Evolutionary conservation across 441 rosid genomes (phyloP).

Genomic region (Capsella rubella): DNA sequence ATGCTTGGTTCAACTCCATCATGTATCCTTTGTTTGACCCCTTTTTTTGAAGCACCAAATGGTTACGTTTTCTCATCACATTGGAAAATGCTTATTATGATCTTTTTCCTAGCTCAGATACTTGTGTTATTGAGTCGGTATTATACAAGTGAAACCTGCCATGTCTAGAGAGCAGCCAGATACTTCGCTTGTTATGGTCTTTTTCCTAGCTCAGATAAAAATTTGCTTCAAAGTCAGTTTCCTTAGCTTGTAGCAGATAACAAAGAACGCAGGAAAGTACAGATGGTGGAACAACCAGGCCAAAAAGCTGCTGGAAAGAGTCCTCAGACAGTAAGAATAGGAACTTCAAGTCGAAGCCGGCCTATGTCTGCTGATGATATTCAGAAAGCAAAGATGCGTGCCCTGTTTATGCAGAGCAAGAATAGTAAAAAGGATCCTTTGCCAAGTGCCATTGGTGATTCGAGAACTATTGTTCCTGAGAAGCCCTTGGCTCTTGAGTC

Average conservation of each 20-base stretch:
- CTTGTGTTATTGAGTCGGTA: slow-evolving; percentile 15
- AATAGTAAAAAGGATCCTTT: slow-evolving; percentile 62
- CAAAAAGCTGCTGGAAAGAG: slow-evolving; percentile 78
- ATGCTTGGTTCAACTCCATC: slow-evolving; percentile 69
- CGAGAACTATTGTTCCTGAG: slow-evolving; percentile 52
- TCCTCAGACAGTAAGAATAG: slow-evolving; percentile 67
- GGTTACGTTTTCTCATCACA: slow-evolving; percentile 18
- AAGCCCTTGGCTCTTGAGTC: slow-evolving; percentile 47
- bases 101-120: not conserved
- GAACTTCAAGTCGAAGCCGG: slow-evolving; percentile 68
- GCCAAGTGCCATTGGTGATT: slow-evolving; percentile 55
- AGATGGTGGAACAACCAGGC: slow-evolving; percentile 97
- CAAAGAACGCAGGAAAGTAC: slow-evolving; percentile 92
- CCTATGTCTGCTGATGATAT: slow-evolving; percentile 99
- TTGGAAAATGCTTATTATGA: not conserved
- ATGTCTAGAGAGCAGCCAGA: slow-evolving; percentile 12
- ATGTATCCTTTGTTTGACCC: slow-evolving; percentile 70
- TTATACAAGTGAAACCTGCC: slow-evolving; percentile 27
- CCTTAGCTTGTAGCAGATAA: slow-evolving; percentile 84
- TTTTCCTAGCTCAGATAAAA: slow-evolving; percentile 10
- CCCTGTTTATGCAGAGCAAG: slow-evolving; percentile 82
- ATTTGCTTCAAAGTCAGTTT: slow-evolving; percentile 26
- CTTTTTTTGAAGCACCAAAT: not conserved
- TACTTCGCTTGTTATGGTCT: slow-evolving; percentile 17
- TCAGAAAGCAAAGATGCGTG: slow-evolving; percentile 97